Evolutionary conservation across 2,329 filamentous ascomycete genomes (phyloP), one percentile per base, ranked within the genome.

Genomic region (Teratosphaeria destructans): DNA sequence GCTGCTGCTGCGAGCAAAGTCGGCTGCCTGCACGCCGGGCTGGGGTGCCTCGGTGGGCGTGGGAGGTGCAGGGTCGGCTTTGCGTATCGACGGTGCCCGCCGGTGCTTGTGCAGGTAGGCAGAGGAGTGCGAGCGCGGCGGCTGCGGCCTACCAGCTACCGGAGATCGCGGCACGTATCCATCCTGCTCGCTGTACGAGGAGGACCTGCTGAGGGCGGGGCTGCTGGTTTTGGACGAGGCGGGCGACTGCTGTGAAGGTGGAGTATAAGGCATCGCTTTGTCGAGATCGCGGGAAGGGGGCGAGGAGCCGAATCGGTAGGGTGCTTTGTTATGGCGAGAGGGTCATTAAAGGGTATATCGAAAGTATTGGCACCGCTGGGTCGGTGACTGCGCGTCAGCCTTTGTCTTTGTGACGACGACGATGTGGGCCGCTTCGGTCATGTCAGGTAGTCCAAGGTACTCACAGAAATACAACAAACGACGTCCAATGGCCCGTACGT

Each of bases 201-300:
- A 76, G 63, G 74, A 77, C 60, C 78, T 77, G 70, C 75, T 81
- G 67, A 78, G 68, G 58, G 71, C 74, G 64, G 79, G 80, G 65
- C 78, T 81, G 68, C 72, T 77, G 57, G 77, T 73, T 71, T 79
- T 80, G 60, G 82, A 83, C 66, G 79, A 77, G 68, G 78, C 77
- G 73, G 82, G 82, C 67, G 82, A 83, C 74, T 79, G 78, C 75
- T 83, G 82, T 68, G 86, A 84, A 64, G 89, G 89, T 62, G 89
- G 89, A 75, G 89, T 94, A 79, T 94, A 94, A 84, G 89, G 89
- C 89, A 94, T 94, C 78, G 82, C 75, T 73, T 70, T 73, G 72
- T 68, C 71, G 75, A 71, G 64, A 60, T 61, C 29, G 29, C 29
- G 63, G 59, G 26, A 52, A 59, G 59, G 63, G 65, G 47, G 55